phyloP scores from a whole-genome alignment of 768 basidiomycete species.

The Hypholoma fasciculare region DNA sequence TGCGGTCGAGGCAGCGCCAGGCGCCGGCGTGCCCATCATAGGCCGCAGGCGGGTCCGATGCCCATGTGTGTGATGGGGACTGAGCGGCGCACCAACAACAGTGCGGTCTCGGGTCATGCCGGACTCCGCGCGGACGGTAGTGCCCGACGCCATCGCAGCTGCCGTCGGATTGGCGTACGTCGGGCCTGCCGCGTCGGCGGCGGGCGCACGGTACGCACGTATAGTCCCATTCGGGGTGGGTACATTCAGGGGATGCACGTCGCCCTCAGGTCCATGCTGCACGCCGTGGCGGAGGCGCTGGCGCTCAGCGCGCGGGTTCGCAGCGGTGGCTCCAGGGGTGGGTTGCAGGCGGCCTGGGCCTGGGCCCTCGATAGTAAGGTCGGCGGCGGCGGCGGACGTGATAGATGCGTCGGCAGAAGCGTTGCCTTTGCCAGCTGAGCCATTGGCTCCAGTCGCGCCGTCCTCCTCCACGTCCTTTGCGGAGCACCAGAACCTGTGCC shows the following conservation, averaged over 20 bases:
- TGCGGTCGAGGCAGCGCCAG: neutral
- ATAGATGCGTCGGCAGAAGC: neutral
- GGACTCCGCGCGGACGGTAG: slow-evolving; percentile 13
- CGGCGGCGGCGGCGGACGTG: neutral
- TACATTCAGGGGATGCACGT: neutral
- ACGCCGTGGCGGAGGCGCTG: neutral
- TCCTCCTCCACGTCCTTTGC: slow-evolving; percentile 57
- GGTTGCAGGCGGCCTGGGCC: neutral
- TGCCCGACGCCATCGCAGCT: neutral
- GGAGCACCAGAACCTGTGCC: slow-evolving; percentile 93
- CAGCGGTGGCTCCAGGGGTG: neutral
- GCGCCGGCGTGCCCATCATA: neutral
- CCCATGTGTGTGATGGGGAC: neutral
- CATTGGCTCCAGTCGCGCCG: neutral
- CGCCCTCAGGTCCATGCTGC: slow-evolving; percentile 1
- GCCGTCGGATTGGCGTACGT: slow-evolving; percentile 5
- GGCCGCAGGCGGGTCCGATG: neutral
- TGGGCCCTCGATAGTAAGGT: neutral
- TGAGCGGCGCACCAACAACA: slow-evolving; percentile 7
- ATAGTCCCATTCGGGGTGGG: neutral
- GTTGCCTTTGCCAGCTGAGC: neutral
- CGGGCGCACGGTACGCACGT: neutral
- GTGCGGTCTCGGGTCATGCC: slow-evolving; percentile 23
- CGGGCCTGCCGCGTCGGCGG: neutral
- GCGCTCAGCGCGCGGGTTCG: slow-evolving; percentile 1